Evolutionary conservation across 2,329 filamentous ascomycete species (phyloP).

Genomic region (Aspergillus unguis): DNA sequence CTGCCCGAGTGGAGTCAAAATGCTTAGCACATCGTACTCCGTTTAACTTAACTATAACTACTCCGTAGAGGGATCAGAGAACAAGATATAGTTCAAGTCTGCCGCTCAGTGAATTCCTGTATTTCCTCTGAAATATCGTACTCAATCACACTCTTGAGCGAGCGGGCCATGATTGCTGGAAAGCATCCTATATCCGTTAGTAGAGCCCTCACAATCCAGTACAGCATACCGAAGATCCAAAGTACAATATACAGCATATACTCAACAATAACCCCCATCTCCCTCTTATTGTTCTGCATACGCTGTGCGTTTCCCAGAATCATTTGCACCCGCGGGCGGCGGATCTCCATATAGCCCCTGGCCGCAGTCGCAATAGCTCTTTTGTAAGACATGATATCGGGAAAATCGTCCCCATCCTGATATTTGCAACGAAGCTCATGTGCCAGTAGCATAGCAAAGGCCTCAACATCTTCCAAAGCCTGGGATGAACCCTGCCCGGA

Average conservation of each 20-base stretch:
- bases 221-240: slow-evolving; percentile 32
- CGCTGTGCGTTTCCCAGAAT: slow-evolving; percentile 33
- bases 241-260: slow-evolving; percentile 40
- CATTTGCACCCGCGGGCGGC: slow-evolving; percentile 33
- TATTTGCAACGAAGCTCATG: slow-evolving; percentile 26
- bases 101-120: slow-evolving; percentile 7
- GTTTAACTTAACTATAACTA: no score
- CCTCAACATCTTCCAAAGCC: slow-evolving; percentile 55
- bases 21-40: background rate
- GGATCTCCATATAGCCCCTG: slow-evolving; percentile 32
- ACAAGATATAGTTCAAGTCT: background rate
- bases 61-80: no score
- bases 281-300: slow-evolving; percentile 35
- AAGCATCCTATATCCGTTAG: slow-evolving; percentile 23
- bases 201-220: slow-evolving; percentile 8
- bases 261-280: slow-evolving; percentile 34
- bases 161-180: slow-evolving; percentile 17
- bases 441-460: slow-evolving; percentile 42
- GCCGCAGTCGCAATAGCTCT: slow-evolving; percentile 27
- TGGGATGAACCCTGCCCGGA: slow-evolving; percentile 56
- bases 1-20: background rate
- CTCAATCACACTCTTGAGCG: slow-evolving; percentile 18
- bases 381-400: slow-evolving; percentile 14
- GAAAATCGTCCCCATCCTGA: background rate
- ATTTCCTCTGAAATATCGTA: slow-evolving; percentile 28